Conservation (phyloP, 108 stramenopile genomes). For the Chaetoceros muelleri region DNA sequence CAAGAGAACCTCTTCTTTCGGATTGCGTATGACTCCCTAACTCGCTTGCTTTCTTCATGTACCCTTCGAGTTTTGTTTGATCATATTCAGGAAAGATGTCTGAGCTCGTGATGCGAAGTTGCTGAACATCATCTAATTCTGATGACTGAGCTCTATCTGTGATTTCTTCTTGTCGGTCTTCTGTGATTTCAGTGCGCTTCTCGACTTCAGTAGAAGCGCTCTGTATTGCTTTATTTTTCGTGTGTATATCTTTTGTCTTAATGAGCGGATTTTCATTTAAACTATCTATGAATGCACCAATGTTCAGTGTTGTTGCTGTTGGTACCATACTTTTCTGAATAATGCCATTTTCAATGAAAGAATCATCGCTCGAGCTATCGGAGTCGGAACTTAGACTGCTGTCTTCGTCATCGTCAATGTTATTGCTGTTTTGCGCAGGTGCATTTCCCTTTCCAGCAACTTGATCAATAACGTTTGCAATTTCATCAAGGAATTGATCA, state of each 20-base stretch:
- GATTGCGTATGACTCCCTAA: neutral
- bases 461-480: neutral
- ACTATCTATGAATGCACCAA: neutral
- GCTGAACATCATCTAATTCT: neutral
- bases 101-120: neutral
- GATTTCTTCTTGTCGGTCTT: neutral
- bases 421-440: no score
- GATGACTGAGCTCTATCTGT: neutral
- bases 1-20: no score
- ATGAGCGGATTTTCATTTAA: neutral
- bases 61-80: neutral
- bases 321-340: neutral
- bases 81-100: neutral
- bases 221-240: neutral
- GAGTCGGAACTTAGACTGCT: no score
- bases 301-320: neutral
- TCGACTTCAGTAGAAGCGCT: neutral
- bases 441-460: neutral
- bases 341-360: neutral
- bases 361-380: no score
- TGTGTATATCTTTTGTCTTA: no score
- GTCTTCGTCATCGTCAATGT: no score
- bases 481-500: neutral
- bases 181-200: neutral
- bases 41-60: neutral